A percentile compares a stretch with the other conserved stretches of the same genome.
phyloP scores from a whole-genome alignment of 768 basidiomycete genomes.

The Podaxis sp. region DNA sequence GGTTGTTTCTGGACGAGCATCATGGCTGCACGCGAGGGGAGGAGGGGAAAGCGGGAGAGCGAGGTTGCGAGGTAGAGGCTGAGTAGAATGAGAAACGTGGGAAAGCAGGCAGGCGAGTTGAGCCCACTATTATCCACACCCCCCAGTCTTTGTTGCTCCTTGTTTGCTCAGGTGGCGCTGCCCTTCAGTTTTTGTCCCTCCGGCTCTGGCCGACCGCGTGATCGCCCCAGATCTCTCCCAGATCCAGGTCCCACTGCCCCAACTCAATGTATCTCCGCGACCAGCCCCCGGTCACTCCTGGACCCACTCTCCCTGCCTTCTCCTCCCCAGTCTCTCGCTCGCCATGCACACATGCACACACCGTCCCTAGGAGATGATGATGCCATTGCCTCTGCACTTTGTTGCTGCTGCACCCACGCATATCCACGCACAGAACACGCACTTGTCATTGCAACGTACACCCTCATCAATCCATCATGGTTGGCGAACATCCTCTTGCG shows the following conservation, averaged over 20 bases:
- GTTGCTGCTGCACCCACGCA: neutral
- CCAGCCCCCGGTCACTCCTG: constrained; percentile 8
- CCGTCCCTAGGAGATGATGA: neutral
- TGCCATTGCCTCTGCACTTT: neutral
- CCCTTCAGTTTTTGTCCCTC: constrained; percentile 19
- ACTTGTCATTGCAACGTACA: neutral
- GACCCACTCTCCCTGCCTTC: neutral
- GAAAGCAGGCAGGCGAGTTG: constrained; percentile 11
- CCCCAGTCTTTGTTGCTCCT: constrained; percentile 19
- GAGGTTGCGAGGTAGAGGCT: constrained; percentile 22
- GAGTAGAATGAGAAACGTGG: constrained; percentile 21
- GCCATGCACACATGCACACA: neutral
- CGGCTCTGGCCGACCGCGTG: constrained; percentile 12
- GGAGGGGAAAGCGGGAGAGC: constrained; percentile 20
- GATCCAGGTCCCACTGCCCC: neutral
- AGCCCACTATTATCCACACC: constrained; percentile 11
- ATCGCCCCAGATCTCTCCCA: constrained; percentile 8
- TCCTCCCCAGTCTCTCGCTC: neutral
- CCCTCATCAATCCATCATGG: neutral
- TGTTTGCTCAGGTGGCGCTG: constrained; percentile 21
- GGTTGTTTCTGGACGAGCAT: constrained; percentile 50
- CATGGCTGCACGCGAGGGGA: constrained; percentile 34
- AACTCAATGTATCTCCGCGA: neutral
- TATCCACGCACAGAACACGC: neutral
- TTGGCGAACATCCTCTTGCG: neutral